phyloP scores from a whole-genome alignment of 2,329 filamentous ascomycete genomes.

The Nothophaeocryptopus gaeumannii region DNA sequence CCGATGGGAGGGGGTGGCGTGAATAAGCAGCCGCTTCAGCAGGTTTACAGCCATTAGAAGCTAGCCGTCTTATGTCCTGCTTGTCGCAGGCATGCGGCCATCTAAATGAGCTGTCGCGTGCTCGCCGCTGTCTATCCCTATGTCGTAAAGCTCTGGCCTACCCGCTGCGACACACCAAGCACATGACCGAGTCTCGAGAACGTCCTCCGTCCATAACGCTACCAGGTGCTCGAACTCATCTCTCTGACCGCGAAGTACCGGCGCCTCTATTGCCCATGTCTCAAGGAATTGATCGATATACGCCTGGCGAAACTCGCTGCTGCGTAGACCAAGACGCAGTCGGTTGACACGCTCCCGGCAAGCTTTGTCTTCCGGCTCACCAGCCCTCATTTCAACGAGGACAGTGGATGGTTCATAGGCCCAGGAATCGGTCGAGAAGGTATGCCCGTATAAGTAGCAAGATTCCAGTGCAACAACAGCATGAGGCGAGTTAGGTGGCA shows the following conservation, averaged over 20 bases:
- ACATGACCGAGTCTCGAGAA: not conserved
- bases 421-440: not conserved
- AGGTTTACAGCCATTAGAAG: no score
- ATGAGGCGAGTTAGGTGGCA: slow-evolving; percentile 3
- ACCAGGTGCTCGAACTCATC: not conserved
- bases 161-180: slow-evolving; percentile 1
- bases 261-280: slow-evolving; percentile 1
- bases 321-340: not conserved
- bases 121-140: not conserved
- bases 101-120: not conserved
- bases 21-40: no score
- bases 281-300: slow-evolving; percentile 2
- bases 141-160: not conserved
- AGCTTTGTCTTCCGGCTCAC: not conserved
- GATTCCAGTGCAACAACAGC: slow-evolving; percentile 1
- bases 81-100: not conserved
- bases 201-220: not conserved
- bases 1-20: no score
- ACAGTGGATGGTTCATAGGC: not conserved
- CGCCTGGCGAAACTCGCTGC: not conserved
- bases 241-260: not conserved
- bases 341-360: not conserved
- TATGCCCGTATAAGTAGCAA: slow-evolving; percentile 1
- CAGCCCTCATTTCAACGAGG: not conserved
- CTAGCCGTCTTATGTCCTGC: no score